Percentiles rank a stretch among this genome's conserved stretches.
Conservation (phyloP, 2,329 filamentous ascomycete genomes). For the Apiospora saccharicola region DNA sequence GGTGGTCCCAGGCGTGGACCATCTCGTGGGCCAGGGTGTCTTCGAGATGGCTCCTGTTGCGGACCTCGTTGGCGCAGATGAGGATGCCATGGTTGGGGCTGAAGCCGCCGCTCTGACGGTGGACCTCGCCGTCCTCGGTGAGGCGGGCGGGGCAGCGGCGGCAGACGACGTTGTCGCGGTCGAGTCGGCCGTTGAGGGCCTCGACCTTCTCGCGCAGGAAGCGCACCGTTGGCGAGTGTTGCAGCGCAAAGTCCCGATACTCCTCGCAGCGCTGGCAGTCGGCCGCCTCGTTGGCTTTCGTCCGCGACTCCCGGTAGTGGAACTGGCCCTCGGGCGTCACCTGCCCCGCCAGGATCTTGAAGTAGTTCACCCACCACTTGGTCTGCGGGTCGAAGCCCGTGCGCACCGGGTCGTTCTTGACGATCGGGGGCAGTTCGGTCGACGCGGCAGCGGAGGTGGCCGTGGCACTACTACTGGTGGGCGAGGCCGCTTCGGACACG, state of each 20-base stretch:
- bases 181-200: conserved; percentile 79
- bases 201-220: conserved; percentile 86
- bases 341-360: conserved; percentile 78
- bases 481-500: conserved; percentile 6
- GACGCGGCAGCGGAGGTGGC: conserved; percentile 26
- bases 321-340: conserved; percentile 74
- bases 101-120: conserved; percentile 80
- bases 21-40: conserved; percentile 97
- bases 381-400: conserved; percentile 70
- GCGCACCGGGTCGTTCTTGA: conserved; percentile 65
- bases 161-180: conserved; percentile 80
- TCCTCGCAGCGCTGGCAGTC: conserved; percentile 86
- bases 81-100: conserved; percentile 86
- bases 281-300: conserved; percentile 75
- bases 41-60: conserved; percentile 82
- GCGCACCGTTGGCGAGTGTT: conserved; percentile 84
- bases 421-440: conserved; percentile 41
- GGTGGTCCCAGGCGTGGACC: conserved; percentile 95
- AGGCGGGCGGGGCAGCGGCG: conserved; percentile 73
- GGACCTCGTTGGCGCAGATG: conserved; percentile 90
- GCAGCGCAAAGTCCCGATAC: conserved; percentile 82
- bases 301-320: conserved; percentile 80
- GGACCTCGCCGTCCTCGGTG: conserved; percentile 65
- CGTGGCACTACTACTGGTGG: conserved; percentile 24
- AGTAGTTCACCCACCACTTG: conserved; percentile 82